Evolutionary conservation across 352 stramenopile genomes (phyloP).

Genomic region (Nothophytophthora sp.): DNA sequence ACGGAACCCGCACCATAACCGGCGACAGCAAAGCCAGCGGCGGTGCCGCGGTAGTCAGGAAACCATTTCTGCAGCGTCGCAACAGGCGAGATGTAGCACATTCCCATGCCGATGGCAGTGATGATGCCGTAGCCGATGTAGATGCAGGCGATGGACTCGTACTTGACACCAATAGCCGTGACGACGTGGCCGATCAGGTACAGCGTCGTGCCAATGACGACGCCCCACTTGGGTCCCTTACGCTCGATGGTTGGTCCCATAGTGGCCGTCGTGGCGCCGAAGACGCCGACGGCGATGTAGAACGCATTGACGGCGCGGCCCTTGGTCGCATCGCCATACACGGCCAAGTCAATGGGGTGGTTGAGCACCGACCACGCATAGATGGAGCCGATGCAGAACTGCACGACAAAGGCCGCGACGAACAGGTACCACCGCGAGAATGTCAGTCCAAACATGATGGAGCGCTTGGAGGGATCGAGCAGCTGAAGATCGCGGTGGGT

Average conservation of each 20-base stretch:
- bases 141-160: constrained; percentile 52
- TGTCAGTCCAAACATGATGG: constrained; percentile 25
- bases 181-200: constrained; percentile 62
- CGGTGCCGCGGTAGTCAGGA: constrained; percentile 67
- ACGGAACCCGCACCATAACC: constrained; percentile 60
- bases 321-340: constrained; percentile 51
- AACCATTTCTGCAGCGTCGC: constrained; percentile 77
- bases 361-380: constrained; percentile 80
- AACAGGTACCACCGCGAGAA: constrained; percentile 77
- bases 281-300: constrained; percentile 66
- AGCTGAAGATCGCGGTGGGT: constrained; percentile 1
- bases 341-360: constrained; percentile 51
- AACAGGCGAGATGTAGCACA: constrained; percentile 73
- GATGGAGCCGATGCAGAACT: constrained; percentile 72
- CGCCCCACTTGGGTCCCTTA: constrained; percentile 43
- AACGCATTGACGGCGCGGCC: constrained; percentile 65
- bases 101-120: constrained; percentile 54
- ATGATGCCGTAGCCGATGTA: constrained; percentile 77
- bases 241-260: constrained; percentile 64
- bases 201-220: constrained; percentile 41
- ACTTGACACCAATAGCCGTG: constrained; percentile 47
- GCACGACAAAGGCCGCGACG: constrained; percentile 54
- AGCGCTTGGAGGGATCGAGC: background rate
- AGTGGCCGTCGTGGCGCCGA: constrained; percentile 52
- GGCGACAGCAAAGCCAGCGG: constrained; percentile 61